Base-by-base conservation (phyloP, 495 filamentous ascomycete genomes). In the Neurospora discreta region DNA sequence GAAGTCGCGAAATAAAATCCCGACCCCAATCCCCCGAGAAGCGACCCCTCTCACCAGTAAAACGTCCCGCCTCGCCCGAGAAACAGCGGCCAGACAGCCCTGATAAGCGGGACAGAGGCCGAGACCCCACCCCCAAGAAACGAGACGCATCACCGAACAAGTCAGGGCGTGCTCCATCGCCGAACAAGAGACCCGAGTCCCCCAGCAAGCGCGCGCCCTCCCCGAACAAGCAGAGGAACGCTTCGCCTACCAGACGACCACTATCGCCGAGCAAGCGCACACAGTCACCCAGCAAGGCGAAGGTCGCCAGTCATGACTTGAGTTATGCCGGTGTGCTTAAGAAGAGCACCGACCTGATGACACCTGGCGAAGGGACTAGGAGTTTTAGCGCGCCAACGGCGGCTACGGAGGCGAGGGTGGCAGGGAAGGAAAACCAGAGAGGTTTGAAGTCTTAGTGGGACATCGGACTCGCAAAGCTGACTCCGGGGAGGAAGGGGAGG, bases 1-100 rank as follows among this genome's bases (percentile, higher is more conserved):
- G 81, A 1, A 58, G 39, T 84, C 84, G 74, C 73, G 82, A 15
- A 80, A 79, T 11, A 78, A 84, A 71, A 79, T 80, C 43, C 73
- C 71, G 20, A 13, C 71, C 23, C 8, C 52, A 65, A 6, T 65
- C 52, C 7, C 52, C 52, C 26, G 52, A 30, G 13, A 65, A 65
- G 26, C 23, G 52, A 4, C 52, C 52, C 20, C 23, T 30, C 7
- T 43, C 42, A 1, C 42, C 41, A 8, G 41, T 16, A 42, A 42
- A 42, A 42, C 41, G 41, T 42, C 41, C 41, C 41, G 41, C 41
- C 41, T 42, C 41, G 0, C 41, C 41, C 41, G 41, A 42, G 18
- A 42, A 42, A 6, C 41, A 42, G 41, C 41, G 41, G 41, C 41
- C 41, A 3, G 41, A 16, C 41, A 42, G 41, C 2, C 41, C 41